Evolutionary conservation across 805 yeast genomes (phyloP).

Genomic region (Candida tallmaniae): DNA sequence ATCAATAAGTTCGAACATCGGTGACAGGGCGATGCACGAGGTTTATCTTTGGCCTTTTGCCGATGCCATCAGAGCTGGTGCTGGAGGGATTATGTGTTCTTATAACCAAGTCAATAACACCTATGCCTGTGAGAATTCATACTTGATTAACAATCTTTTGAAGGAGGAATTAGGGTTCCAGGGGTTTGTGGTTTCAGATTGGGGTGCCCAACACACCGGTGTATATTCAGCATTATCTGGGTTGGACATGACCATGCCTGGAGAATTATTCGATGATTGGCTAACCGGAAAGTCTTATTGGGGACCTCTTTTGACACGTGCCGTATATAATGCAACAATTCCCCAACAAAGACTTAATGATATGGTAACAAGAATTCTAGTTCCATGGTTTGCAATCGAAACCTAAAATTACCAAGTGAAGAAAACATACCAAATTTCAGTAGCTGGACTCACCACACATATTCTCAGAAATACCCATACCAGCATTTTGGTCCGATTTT

Average conservation of each 20-base stretch:
- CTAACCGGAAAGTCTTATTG: constrained; percentile 49
- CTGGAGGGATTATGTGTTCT: constrained; percentile 58
- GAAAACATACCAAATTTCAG: constrained; percentile 48
- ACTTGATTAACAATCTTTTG: constrained; percentile 48
- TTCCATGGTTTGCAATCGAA: constrained; percentile 49
- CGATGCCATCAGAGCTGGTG: constrained; percentile 56
- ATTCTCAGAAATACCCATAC: constrained; percentile 50
- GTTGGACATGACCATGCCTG: constrained; percentile 65
- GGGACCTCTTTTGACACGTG: constrained; percentile 54
- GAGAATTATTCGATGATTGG: constrained; percentile 51
- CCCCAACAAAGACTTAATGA: constrained; percentile 52
- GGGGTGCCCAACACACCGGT: constrained; percentile 63
- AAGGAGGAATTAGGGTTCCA: constrained; percentile 63
- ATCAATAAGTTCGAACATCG: constrained; percentile 51
- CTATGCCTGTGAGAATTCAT: constrained; percentile 57
- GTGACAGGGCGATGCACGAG: constrained; percentile 60
- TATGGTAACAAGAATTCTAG: constrained; percentile 57
- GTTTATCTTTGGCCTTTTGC: constrained; percentile 65
- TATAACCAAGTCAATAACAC: constrained; percentile 54
- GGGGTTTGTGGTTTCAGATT: constrained; percentile 63
- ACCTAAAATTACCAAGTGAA: constrained; percentile 33
- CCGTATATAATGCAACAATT: constrained; percentile 52
- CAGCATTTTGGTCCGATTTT: constrained; percentile 52
- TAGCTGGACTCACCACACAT: constrained; percentile 55
- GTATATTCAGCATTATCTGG: constrained; percentile 55